Conservation (phyloP, 176 grass and related monocot genomes). For the Otatea glauca region DNA sequence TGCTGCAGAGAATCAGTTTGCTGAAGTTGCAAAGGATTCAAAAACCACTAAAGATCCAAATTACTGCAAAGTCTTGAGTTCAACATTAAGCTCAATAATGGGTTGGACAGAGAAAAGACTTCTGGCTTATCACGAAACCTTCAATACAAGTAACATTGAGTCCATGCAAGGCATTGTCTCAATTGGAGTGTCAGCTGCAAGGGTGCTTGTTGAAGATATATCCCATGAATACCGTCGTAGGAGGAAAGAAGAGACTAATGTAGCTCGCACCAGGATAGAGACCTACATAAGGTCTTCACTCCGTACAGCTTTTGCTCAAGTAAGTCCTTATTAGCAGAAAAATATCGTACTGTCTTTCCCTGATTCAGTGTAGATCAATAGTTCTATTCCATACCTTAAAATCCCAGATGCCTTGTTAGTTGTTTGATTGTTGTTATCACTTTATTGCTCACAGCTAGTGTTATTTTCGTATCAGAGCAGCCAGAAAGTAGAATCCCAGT, state of each 20-base stretch:
- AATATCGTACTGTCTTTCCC: conserved; percentile 11
- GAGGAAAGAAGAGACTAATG: conserved; percentile 88
- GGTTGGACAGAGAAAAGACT: conserved; percentile 97
- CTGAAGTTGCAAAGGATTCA: conserved; percentile 89
- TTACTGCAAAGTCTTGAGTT: conserved; percentile 93
- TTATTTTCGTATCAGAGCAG: conserved; percentile 10
- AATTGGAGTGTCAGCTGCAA: conserved; percentile 87
- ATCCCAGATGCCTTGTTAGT: conserved; percentile 12
- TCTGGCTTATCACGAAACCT: conserved; percentile 96
- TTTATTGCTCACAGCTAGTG: conserved; percentile 7
- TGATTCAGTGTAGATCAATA: conserved; percentile 11
- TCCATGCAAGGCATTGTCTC: conserved; percentile 94
- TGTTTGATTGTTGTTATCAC: conserved; percentile 24
- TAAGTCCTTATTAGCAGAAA: conserved; percentile 44
- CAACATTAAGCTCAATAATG: conserved; percentile 92
- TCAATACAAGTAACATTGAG: conserved; percentile 86
- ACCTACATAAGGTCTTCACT: conserved; percentile 91
- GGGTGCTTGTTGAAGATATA: conserved; percentile 97
- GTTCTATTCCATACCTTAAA: not conserved
- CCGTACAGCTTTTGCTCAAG: conserved; percentile 96
- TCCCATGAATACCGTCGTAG: conserved; percentile 92
- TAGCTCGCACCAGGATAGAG: conserved; percentile 87
- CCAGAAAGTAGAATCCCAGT: not conserved
- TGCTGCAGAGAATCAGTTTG: conserved; percentile 81
- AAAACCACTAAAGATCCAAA: conserved; percentile 90